Evolutionary conservation across 192 early-diverging fungal species (phyloP).

Genomic region (Lunasporangiospora selenospora): DNA sequence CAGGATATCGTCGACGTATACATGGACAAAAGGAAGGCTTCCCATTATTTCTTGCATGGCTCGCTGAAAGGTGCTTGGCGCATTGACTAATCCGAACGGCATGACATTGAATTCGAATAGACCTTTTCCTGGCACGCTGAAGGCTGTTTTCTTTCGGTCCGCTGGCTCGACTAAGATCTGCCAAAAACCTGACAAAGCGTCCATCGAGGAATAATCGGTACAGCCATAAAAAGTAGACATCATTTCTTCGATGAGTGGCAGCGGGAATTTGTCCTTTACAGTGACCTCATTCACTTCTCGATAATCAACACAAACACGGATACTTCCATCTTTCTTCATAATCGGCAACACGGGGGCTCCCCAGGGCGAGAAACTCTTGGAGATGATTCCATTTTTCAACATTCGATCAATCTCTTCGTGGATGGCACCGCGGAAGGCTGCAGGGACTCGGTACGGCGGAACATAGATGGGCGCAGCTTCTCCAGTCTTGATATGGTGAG

Average conservation of each 20-base stretch:
- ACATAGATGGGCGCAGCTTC: background rate
- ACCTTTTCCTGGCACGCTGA: conserved; percentile 9
- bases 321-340: conserved; percentile 11
- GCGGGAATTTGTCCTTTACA: conserved; percentile 52
- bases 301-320: conserved; percentile 53
- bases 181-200: conserved; percentile 46
- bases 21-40: background rate
- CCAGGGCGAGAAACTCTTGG: conserved; percentile 44
- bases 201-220: conserved; percentile 49
- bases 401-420: conserved; percentile 22
- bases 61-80: conserved; percentile 2
- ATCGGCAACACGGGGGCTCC: conserved; percentile 22
- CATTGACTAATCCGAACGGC: conserved; percentile 24
- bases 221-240: conserved; percentile 35
- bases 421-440: background rate
- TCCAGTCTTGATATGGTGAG: background rate
- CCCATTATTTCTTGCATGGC: background rate
- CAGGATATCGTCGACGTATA: conserved; percentile 21
- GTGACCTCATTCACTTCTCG: conserved; percentile 55
- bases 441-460: background rate
- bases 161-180: conserved; percentile 36
- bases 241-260: conserved; percentile 56
- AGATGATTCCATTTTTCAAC: conserved; percentile 50
- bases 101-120: conserved; percentile 32
- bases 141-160: conserved; percentile 7